phyloP scores from a whole-genome alignment of 2,329 filamentous ascomycete genomes.

The Tricladium varicosporioides region DNA sequence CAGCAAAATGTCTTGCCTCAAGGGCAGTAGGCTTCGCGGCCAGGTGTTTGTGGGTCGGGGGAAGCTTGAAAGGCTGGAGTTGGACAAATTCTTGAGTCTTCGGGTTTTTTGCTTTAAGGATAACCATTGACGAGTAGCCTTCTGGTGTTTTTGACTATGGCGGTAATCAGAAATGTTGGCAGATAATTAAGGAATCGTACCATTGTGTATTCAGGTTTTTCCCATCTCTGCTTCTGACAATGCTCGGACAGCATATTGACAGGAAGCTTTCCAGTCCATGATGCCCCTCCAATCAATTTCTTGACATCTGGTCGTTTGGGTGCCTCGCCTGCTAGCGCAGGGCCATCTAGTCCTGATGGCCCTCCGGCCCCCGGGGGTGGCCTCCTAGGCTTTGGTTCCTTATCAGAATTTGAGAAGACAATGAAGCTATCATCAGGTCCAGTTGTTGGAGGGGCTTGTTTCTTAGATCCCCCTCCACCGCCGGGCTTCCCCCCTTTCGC shows the following conservation, averaged over 20 bases:
- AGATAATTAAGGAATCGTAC: slow-evolving; percentile 40
- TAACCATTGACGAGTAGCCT: slow-evolving; percentile 78
- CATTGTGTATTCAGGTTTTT: slow-evolving; percentile 87
- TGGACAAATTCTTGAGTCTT: slow-evolving; percentile 78
- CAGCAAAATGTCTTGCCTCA: slow-evolving; percentile 90
- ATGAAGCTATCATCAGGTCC: slow-evolving; percentile 51
- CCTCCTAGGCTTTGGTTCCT: slow-evolving; percentile 41
- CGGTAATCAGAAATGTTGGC: neutral
- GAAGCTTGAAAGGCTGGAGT: slow-evolving; percentile 80
- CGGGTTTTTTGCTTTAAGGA: slow-evolving; percentile 69
- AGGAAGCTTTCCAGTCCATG: slow-evolving; percentile 96
- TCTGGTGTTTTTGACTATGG: slow-evolving; percentile 62
- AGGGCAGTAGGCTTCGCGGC: slow-evolving; percentile 75
- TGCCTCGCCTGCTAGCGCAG: slow-evolving; percentile 31
- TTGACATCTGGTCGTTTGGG: slow-evolving; percentile 57
- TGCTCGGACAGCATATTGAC: slow-evolving; percentile 92
- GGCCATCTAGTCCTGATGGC: slow-evolving; percentile 23
- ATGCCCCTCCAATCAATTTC: slow-evolving; percentile 88
- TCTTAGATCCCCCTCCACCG: slow-evolving; percentile 29
- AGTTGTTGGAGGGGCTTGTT: slow-evolving; percentile 25
- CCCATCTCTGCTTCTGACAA: slow-evolving; percentile 95
- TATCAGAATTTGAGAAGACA: slow-evolving; percentile 57
- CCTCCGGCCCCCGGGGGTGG: slow-evolving; percentile 14
- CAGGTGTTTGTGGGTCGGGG: slow-evolving; percentile 71
- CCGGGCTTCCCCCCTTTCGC: slow-evolving; percentile 34